Evolutionary conservation across 352 stramenopile species (phyloP), one percentile per base, ranked within the genome.

Genomic region (Pythium scleroteichum): DNA sequence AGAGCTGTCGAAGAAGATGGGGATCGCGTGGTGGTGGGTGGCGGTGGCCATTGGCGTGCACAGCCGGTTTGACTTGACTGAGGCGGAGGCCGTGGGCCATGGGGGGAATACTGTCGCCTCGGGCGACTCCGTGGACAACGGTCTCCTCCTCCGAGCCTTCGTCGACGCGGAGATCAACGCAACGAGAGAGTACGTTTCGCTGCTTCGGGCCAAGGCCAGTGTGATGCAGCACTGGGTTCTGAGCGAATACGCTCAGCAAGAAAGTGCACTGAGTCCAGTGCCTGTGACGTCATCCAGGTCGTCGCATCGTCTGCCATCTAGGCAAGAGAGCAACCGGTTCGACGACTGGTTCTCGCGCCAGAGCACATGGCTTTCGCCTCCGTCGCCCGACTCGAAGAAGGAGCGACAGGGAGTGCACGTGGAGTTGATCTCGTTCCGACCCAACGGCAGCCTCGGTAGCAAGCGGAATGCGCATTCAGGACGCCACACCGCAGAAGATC

Each of bases 391-490:
- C 9, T 3, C 44, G 29, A 45, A n/a, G 23, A 45, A 16, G 19
- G 14, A 32, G 10, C 41, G 6, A n/a, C 24, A 29, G 1, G 16
- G n/a, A 33, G 24, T 66, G 13, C 50, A 71, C 19, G 47, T 60
- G 5, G 45, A 60, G 57, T 19, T 71, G 26, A 42, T 71, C 39
- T 64, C 64, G 24, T 71, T 71, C 40, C 51, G 49, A 2, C 39
- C 56, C 9, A 63, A 55, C 24, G 53, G 52, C 33, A 60, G 48
- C 17, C 4, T 44, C 5, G 50, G 50, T 4, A 23, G 23, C 32
- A 64, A 61, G 40, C 33, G 52, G 7, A 64, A 39, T 17, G 44
- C 14, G 23, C 54, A 46, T 19, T 12, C 47, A 20, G 53, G 16
- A 22, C 53, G 40, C 32, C 39, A 35, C 0, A 20, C 23, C 32